Conservation (phyloP, 441 rosid genomes). For the Euphorbia schlechtendalii region DNA sequence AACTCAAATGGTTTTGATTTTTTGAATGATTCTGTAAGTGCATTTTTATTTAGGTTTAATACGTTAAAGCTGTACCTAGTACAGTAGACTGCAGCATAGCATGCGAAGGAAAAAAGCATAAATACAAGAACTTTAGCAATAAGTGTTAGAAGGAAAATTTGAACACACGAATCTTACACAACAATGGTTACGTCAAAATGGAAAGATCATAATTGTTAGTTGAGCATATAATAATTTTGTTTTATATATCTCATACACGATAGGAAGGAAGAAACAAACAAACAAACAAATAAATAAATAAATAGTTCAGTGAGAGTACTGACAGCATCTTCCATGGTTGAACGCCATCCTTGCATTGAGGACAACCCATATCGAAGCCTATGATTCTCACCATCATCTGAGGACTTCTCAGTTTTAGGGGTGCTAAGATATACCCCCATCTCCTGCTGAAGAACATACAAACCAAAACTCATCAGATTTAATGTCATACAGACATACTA, state of each 20-base stretch:
- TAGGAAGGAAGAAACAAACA: no score
- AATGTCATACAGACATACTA: background rate
- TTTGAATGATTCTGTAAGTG: no score
- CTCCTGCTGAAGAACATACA: constrained; percentile 10
- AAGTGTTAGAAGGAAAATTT: constrained; percentile 1
- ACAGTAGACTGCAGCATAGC: background rate
- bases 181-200: background rate
- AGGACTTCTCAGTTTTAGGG: constrained; percentile 77
- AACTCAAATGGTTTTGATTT: background rate
- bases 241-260: background rate
- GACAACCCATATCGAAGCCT: constrained; percentile 73
- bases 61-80: background rate
- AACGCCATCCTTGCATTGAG: constrained; percentile 98
- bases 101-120: background rate
- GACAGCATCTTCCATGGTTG: constrained; percentile 96
- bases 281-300: no score
- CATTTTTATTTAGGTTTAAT: no score
- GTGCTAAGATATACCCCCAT: constrained; percentile 92
- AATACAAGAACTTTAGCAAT: background rate
- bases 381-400: constrained; percentile 78
- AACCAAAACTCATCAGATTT: background rate
- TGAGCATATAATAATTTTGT: background rate
- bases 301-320: constrained; percentile 24
- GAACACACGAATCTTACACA: background rate
- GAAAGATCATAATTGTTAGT: background rate